Base-by-base conservation (phyloP, 345 rosid species). In the Salix purpurea region DNA sequence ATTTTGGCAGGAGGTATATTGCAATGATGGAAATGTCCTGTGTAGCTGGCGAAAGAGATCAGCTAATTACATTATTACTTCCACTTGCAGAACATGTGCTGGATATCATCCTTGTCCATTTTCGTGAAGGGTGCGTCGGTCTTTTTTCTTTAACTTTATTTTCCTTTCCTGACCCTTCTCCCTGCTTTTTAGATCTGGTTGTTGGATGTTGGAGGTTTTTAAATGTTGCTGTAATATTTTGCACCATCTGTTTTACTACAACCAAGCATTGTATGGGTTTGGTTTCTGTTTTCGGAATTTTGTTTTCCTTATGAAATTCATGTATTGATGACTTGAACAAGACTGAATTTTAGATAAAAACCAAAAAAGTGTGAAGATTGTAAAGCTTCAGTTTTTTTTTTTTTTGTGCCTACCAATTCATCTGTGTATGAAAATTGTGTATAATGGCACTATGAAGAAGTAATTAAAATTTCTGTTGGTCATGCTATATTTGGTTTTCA, bases 21-120 rank as follows among this genome's bases (percentile, higher is more conserved):
- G 96, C 99, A 23, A 91, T 95, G 98, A 91, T 91, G 15, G 97
- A 95, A 86, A 93, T 93, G 96, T 95, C 96, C 85, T 88, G 83
- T 83, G 90, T 90, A 67, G 93, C 90, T 70, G 93, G 94, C 65
- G 83, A 81, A 76, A 87, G 87, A 79, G 98, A 91, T 80, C 94
- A 91, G 84, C 88, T 90, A 66, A 86, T 93, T 69, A 81, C 91
- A 70, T 80, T 95, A 71, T 82, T 93, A 74, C 90, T 93, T 73
- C 92, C 89, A 65, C 89, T 95, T 39, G 90, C 86, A 19, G 99
- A 95, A 82, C 90, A 91, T 46, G 65, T 91, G 70, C 87, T 95
- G 58, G 91, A 95, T 84, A 79, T 91, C 71, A 79, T 93, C 83
- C 85, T 91, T 19, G 85, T 91, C 77, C 98, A 95, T 87, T 90